Evolutionary conservation across 495 filamentous ascomycete genomes (phyloP), one percentile per base, ranked within the genome.

Genomic region (Glarea lozoyensis): DNA sequence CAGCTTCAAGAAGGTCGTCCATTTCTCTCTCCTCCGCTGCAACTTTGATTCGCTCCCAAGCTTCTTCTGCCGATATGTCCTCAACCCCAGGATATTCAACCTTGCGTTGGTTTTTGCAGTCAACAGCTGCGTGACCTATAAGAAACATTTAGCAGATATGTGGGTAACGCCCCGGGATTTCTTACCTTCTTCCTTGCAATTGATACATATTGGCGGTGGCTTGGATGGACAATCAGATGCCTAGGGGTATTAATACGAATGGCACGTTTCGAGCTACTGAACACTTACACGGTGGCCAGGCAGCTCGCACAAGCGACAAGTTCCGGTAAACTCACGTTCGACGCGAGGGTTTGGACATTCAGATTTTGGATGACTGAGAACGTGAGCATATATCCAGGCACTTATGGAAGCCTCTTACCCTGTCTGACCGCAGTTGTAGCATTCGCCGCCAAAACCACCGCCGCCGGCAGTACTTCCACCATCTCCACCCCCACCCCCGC

Each of bases 131-230:
- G 56, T 95, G 88, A 12, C 86, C 84, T 88, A 21, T 13, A 16
- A 37, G 4, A 38, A 42, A 35, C 12, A 16, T 46, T 35, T 18
- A 21, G 22, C 22, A 11, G 36, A 10, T 20, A 33, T n/a, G 21
- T n/a, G n/a, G n/a, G 19, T 6, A 18, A 13, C 25, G 19, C 18
- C n/a, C 18, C 9, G 10, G 38, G 12, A 10, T 20, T 17, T 22
- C 59, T 55, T 61, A 83, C 86, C 88, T 64, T 84, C 78, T 37
- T 73, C 43, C 39, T 72, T 66, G 58, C 90, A 97, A 56, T 89
- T 86, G 42, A 70, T 75, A 72, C 90, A 97, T 5, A 74, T 52
- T 16, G 67, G 57, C 5, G 79, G 64, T 2, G 76, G 75, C 43
- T 69, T 75, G 1, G 76, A 61, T 0, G 88, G 86, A 48, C 89